phyloP scores from a whole-genome alignment of 2,329 filamentous ascomycete species.

The Tympanopsis confertula region DNA sequence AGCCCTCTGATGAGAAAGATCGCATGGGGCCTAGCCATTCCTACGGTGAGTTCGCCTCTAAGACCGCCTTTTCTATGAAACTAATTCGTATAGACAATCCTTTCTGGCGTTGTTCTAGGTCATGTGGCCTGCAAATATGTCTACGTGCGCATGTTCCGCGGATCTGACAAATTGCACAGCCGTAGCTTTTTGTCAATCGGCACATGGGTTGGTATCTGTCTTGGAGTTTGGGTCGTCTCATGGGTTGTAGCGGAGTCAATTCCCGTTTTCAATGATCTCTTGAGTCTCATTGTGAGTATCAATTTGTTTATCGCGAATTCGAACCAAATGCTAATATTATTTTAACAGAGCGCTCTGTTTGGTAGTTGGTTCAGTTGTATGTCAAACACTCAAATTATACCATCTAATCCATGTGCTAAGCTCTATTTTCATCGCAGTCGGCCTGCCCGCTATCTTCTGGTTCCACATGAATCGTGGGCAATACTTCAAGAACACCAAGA shows the following conservation, averaged over 20 bases:
- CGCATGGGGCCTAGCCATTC: neutral
- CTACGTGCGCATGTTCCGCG: conserved; percentile 1
- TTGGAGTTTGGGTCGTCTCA: neutral
- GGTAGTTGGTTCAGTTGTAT: conserved; percentile 1
- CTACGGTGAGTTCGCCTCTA: neutral
- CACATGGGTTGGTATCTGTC: neutral
- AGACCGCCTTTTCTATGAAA: neutral
- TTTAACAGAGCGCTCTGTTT: conserved; percentile 1
- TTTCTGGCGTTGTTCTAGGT: neutral
- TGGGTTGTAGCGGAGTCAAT: conserved; percentile 1
- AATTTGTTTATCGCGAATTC: too few species aligned
- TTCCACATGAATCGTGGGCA: neutral
- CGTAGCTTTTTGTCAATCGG: neutral
- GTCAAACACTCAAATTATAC: too few species aligned
- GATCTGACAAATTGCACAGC: neutral
- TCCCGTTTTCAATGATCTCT: neutral
- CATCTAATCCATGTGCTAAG: neutral
- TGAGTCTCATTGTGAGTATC: neutral
- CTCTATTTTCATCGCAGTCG: neutral
- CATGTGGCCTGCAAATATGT: conserved; percentile 1
- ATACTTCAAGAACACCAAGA: neutral
- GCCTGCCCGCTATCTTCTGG: conserved; percentile 1
- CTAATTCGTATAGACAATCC: neutral
- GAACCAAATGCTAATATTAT: too few species aligned
- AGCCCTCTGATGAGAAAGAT: neutral